phyloP scores from a whole-genome alignment of 2,329 filamentous ascomycete species.

The Fusarium luffae region DNA sequence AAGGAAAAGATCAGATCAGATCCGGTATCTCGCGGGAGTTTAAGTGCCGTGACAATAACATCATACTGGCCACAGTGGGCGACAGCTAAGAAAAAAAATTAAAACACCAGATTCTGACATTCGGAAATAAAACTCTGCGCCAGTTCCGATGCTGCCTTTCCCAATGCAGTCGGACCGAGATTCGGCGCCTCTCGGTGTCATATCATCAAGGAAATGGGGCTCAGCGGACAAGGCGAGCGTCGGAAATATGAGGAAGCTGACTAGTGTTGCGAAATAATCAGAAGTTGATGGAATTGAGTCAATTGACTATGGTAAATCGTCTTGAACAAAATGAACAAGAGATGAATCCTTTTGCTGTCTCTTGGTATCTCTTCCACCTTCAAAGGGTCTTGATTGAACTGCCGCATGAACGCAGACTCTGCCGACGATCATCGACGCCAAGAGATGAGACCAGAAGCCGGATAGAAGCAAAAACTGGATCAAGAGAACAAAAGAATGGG shows the following conservation, averaged over 20 bases:
- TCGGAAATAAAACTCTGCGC: conserved; percentile 29
- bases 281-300: not conserved
- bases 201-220: conserved; percentile 26
- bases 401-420: conserved; percentile 4
- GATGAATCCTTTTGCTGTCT: not conserved
- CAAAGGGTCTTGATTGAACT: not conserved
- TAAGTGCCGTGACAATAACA: conserved; percentile 28
- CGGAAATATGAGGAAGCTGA: conserved; percentile 29
- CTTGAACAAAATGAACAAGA: too few relatives aligned
- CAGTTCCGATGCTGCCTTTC: conserved; percentile 14
- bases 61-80: conserved; percentile 24
- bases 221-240: conserved; percentile 21
- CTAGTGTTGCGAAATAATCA: conserved; percentile 8
- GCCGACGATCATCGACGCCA: conserved; percentile 30
- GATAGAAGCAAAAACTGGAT: conserved; percentile 34
- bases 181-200: conserved; percentile 34
- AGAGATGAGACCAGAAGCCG: conserved; percentile 28
- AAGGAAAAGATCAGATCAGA: conserved; percentile 23
- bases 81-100: not conserved
- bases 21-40: conserved; percentile 11
- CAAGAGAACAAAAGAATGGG: conserved; percentile 22
- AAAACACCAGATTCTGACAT: conserved; percentile 18
- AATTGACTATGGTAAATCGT: too few relatives aligned
- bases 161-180: conserved; percentile 32
- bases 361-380: not conserved